These are phyloP conservation scores for Paraglomus occultum DNA, from an alignment of 192 early-diverging fungal genomes.

Conservation along the genomic window DNA sequence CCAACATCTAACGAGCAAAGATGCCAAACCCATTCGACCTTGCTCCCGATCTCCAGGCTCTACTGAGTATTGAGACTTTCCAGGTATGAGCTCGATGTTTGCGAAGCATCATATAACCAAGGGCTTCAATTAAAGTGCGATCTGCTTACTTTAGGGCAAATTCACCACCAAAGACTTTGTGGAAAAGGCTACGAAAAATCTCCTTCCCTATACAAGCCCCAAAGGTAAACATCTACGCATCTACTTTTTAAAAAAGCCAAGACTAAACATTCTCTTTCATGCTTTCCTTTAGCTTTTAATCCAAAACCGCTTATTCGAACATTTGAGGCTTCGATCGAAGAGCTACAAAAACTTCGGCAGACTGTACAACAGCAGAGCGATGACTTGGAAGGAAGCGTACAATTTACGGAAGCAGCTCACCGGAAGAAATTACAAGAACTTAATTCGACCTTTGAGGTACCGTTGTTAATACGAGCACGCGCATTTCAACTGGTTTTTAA, in stretches of 20 bases:
- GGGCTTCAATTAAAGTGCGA: not conserved
- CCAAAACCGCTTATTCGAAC: constrained; percentile 89
- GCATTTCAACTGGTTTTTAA: no score
- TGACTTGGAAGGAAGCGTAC: constrained; percentile 77
- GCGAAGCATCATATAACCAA: not conserved
- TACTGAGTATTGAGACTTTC: constrained; percentile 47
- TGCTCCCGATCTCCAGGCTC: constrained; percentile 40
- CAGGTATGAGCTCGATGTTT: constrained; percentile 35
- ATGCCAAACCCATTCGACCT: constrained; percentile 41
- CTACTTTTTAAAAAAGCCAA: constrained; percentile 35
- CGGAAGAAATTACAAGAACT: constrained; percentile 79
- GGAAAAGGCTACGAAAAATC: constrained; percentile 52
- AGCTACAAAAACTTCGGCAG: constrained; percentile 72
- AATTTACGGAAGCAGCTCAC: constrained; percentile 70
- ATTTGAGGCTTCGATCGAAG: constrained; percentile 84
- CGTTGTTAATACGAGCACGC: no score
- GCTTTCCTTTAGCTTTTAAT: constrained; percentile 63
- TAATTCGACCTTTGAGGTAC: constrained; percentile 75
- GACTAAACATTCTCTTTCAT: constrained; percentile 33
- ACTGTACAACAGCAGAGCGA: constrained; percentile 81
- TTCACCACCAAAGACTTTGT: constrained; percentile 57
- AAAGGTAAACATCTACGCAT: constrained; percentile 35
- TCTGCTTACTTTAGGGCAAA: constrained; percentile 37
- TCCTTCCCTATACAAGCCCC: constrained; percentile 47
- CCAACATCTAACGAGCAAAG: no score